Conservation (phyloP, 345 rosid species). For the Rhizophora apiculata region DNA sequence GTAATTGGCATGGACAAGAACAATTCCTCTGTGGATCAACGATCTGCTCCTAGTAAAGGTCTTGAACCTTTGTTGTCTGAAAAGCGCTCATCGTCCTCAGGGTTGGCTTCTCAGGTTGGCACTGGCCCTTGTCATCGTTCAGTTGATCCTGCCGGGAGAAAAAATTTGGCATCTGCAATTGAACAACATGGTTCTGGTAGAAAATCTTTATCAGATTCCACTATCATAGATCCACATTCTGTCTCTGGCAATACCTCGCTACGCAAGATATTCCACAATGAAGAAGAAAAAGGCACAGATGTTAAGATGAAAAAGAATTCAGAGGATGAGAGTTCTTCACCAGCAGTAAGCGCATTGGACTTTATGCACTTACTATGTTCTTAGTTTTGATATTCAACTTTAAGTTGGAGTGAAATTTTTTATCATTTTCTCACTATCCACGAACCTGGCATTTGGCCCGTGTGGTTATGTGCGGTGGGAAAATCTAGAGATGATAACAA, state of each 20-base stretch:
- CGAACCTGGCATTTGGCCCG: neutral
- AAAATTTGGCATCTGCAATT: constrained; percentile 71
- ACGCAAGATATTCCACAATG: constrained; percentile 67
- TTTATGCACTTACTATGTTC: neutral
- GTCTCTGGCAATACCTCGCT: constrained; percentile 72
- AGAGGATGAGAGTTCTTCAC: constrained; percentile 47
- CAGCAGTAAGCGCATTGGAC: constrained; percentile 35
- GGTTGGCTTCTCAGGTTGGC: constrained; percentile 43
- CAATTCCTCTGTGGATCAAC: constrained; percentile 49
- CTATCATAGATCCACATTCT: constrained; percentile 49
- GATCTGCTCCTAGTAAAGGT: constrained; percentile 48
- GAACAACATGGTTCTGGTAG: constrained; percentile 90
- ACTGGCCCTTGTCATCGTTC: constrained; percentile 58
- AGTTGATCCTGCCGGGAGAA: constrained; percentile 55
- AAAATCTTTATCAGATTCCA: constrained; percentile 78
- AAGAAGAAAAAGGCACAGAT: constrained; percentile 51
- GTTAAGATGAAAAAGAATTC: constrained; percentile 44
- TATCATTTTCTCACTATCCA: too few species aligned
- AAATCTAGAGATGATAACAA: neutral
- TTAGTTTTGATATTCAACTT: neutral
- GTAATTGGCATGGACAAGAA: constrained; percentile 67
- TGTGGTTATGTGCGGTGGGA: neutral
- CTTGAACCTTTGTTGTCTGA: constrained; percentile 45
- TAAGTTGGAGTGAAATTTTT: constrained; percentile 5
- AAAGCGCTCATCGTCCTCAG: constrained; percentile 53